Evolutionary conservation across 2,329 filamentous ascomycete species (phyloP), one percentile per base, ranked within the genome.

Genomic region (Graphilbum fragrans): DNA sequence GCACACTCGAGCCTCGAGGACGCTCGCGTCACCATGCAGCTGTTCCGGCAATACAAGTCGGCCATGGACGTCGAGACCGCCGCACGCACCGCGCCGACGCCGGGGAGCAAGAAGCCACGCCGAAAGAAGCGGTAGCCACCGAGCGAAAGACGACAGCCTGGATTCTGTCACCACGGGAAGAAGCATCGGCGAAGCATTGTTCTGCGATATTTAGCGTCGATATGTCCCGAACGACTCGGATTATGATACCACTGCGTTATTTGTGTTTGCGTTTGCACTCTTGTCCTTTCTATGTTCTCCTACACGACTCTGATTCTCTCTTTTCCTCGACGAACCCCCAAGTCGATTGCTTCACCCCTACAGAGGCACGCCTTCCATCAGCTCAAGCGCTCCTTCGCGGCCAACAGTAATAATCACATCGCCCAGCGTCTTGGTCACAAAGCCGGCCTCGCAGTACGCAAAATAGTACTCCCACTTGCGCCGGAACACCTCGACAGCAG

Each of bases 21-120:
- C 66, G 92, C 92, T 2, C 70, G 86, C 50, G 86, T 85, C 5
- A 81, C 87, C 1, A 96, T 98, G 87, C 64, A 90, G 42, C 64
- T 98, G 34, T 96, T 94, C 55, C 72, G 84, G 47, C 75, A 77
- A 49, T 77, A 87, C 57, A 96, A 95, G 63, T 69, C 79, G 17
- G 82, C 72, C 1, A 95, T 98, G 55, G 92, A 96, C 56, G 66
- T 77, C 43, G 86, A 94, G 56, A 77, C 86, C 57, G 66, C 79
- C 42, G 80, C 77, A 58, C 76, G 73, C 43, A 92, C 74, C 14
- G 36, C 16, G 18, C 17, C 20, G 20, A 31, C 16, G 10, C 22
- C 21, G 18, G 2, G 21, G 10, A 27, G 25, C 1, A 22, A 18
- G 8, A 62, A 65, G 41, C 67, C 62, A 49, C 61, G 58, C 47